Percentiles rank a stretch among this genome's conserved stretches.
phyloP scores from a whole-genome alignment of 1,284 basidiomycete genomes.

The Rhodotorula mucilaginosa region DNA sequence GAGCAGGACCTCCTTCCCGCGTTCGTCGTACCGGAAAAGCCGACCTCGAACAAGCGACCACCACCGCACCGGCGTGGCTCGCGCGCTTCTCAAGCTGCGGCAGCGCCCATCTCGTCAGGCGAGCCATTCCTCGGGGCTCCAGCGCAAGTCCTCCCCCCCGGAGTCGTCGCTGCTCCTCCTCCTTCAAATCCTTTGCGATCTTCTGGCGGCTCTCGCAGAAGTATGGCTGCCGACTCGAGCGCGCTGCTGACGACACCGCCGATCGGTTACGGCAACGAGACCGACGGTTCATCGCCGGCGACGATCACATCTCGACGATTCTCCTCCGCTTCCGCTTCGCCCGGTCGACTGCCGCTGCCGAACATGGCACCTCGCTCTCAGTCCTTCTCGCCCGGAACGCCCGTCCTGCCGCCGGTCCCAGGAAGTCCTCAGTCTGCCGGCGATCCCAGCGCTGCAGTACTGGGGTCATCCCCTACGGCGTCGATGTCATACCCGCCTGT shows the following conservation, averaged over 20 bases:
- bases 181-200: not conserved
- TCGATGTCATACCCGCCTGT: not conserved
- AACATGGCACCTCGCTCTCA: not conserved
- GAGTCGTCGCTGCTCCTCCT: not conserved
- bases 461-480: not conserved
- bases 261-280: slow-evolving; percentile 1
- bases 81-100: not conserved
- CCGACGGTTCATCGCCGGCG: not conserved
- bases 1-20: no score
- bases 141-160: slow-evolving; percentile 2
- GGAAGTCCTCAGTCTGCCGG: not conserved
- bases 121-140: not conserved
- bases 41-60: not conserved
- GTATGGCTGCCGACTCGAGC: slow-evolving; percentile 13
- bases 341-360: not conserved
- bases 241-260: slow-evolving; percentile 4
- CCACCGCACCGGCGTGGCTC: not conserved
- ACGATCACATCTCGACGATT: not conserved
- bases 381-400: not conserved
- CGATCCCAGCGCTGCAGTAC: not conserved
- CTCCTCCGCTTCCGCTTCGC: slow-evolving; percentile 3
- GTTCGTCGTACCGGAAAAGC: not conserved
- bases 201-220: slow-evolving; percentile 1
- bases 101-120: not conserved
- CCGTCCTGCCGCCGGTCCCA: not conserved